These are phyloP conservation scores for Alternaria postmessia DNA, from an alignment of 2,329 filamentous ascomycete genomes.

Conservation along the genomic window DNA sequence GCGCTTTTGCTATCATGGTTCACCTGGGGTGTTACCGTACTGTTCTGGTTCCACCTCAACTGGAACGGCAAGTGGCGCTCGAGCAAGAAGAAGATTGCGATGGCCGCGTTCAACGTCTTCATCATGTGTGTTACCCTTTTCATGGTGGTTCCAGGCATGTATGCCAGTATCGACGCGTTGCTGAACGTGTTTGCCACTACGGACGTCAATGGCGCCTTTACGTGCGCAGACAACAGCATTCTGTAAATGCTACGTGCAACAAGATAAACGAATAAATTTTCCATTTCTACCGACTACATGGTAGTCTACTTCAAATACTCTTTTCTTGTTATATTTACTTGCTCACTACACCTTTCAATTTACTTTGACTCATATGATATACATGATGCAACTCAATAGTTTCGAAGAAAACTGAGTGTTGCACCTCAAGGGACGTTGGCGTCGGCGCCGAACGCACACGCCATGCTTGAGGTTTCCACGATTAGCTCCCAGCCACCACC, in stretches of 20 bases:
- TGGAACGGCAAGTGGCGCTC: slow-evolving; percentile 37
- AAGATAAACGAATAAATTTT: not conserved
- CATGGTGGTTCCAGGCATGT: slow-evolving; percentile 39
- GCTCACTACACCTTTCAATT: not conserved
- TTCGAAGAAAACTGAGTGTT: not conserved
- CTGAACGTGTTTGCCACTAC: slow-evolving; percentile 36
- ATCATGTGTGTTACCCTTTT: slow-evolving; percentile 34
- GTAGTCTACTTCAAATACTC: not conserved
- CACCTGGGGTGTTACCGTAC: slow-evolving; percentile 38
- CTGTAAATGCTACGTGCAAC: slow-evolving; percentile 16
- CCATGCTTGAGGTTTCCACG: not conserved
- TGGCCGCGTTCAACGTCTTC: slow-evolving; percentile 30
- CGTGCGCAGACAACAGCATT: slow-evolving; percentile 39
- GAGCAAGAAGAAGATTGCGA: slow-evolving; percentile 28
- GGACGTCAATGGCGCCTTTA: slow-evolving; percentile 38
- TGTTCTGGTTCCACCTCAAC: slow-evolving; percentile 43
- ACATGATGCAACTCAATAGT: not conserved
- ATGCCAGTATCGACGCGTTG: slow-evolving; percentile 33
- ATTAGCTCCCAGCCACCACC: not conserved
- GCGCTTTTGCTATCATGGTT: slow-evolving; percentile 39
- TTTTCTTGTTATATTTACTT: not conserved
- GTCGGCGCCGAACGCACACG: not conserved
- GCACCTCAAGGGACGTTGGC: not conserved
- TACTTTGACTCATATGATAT: not conserved
- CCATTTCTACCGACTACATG: not conserved